Percentiles rank a stretch among this genome's conserved stretches.
phyloP scores from a whole-genome alignment of 805 yeast species.

The Yueomyces sp. region DNA sequence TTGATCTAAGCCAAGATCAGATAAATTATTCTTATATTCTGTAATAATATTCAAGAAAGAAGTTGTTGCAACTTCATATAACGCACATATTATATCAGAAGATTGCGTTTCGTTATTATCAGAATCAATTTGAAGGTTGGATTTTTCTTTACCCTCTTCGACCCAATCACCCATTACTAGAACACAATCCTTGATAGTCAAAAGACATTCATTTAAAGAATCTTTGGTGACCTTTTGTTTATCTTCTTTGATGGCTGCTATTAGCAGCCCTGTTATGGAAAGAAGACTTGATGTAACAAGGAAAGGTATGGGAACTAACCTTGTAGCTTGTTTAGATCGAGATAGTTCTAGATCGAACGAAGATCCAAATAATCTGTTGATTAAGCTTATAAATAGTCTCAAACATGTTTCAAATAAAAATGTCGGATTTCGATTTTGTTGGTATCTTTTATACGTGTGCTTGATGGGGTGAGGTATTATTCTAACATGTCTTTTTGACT shows the following conservation, averaged over 20 bases:
- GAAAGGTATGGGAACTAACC: slow-evolving; percentile 46
- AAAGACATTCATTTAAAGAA: slow-evolving; percentile 45
- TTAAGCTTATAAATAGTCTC: too few relatives aligned
- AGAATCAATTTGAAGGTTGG: background rate
- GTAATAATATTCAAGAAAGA: slow-evolving; percentile 54
- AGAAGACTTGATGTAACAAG: slow-evolving; percentile 55
- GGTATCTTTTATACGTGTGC: too few relatives aligned
- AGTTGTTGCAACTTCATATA: slow-evolving; percentile 52
- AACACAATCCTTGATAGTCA: slow-evolving; percentile 47
- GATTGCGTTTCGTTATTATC: background rate
- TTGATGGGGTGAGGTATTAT: too few relatives aligned
- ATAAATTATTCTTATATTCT: slow-evolving; percentile 46
- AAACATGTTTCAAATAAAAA: too few relatives aligned
- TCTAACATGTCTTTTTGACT: too few relatives aligned
- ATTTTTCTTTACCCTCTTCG: slow-evolving; percentile 18
- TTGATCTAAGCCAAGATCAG: slow-evolving; percentile 49
- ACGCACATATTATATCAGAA: slow-evolving; percentile 33
- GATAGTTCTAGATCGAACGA: too few relatives aligned
- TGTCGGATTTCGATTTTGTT: too few relatives aligned
- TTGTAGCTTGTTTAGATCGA: slow-evolving; percentile 38
- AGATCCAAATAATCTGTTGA: too few relatives aligned
- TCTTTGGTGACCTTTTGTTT: slow-evolving; percentile 39
- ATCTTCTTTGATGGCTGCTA: slow-evolving; percentile 52
- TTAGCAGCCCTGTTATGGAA: slow-evolving; percentile 36
- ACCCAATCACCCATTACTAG: slow-evolving; percentile 37